These are phyloP conservation scores for Neurospora sp. DNA, from an alignment of 495 filamentous ascomycete genomes.

Conservation along the genomic window DNA sequence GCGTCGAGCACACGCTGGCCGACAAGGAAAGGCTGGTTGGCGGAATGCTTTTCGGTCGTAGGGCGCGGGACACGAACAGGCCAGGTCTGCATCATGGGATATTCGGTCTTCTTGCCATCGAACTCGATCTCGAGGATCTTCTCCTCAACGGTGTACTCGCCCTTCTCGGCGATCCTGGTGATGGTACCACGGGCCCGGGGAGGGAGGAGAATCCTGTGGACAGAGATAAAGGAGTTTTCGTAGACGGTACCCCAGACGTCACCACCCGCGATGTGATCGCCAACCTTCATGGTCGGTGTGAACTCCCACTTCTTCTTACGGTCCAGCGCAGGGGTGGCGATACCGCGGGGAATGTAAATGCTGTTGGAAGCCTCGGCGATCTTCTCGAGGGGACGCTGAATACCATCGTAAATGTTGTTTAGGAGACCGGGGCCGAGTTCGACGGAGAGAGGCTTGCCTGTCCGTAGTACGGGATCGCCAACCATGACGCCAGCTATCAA, in stretches of 20 bases:
- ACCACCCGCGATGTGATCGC: slow-evolving; percentile 92
- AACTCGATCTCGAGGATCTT: slow-evolving; percentile 96
- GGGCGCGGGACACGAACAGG: slow-evolving; percentile 96
- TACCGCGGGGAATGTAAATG: slow-evolving; percentile 96
- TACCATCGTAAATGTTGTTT: slow-evolving; percentile 99
- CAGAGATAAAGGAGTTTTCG: slow-evolving; percentile 90
- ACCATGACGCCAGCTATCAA: slow-evolving; percentile 80
- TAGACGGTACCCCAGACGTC: slow-evolving; percentile 89
- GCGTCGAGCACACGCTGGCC: slow-evolving; percentile 94
- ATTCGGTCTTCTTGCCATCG: slow-evolving; percentile 85
- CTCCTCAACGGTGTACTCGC: slow-evolving; percentile 87
- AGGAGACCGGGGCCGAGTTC: slow-evolving; percentile 94
- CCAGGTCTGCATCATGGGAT: slow-evolving; percentile 98
- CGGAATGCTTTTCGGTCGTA: slow-evolving; percentile 76
- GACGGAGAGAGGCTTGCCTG: slow-evolving; percentile 91
- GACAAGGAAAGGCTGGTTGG: slow-evolving; percentile 83
- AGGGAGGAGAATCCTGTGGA: slow-evolving; percentile 93
- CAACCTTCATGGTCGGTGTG: slow-evolving; percentile 79
- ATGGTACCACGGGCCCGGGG: slow-evolving; percentile 86
- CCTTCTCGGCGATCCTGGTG: slow-evolving; percentile 76
- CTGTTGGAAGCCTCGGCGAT: slow-evolving; percentile 68
- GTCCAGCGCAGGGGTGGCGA: slow-evolving; percentile 78
- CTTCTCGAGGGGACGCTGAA: slow-evolving; percentile 82
- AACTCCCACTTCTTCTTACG: slow-evolving; percentile 92
- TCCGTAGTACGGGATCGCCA: slow-evolving; percentile 82